A percentile compares a stretch with the other conserved stretches of the same genome.
Conservation (phyloP, 2,329 filamentous ascomycete genomes). For the Aureobasidium pullulans region DNA sequence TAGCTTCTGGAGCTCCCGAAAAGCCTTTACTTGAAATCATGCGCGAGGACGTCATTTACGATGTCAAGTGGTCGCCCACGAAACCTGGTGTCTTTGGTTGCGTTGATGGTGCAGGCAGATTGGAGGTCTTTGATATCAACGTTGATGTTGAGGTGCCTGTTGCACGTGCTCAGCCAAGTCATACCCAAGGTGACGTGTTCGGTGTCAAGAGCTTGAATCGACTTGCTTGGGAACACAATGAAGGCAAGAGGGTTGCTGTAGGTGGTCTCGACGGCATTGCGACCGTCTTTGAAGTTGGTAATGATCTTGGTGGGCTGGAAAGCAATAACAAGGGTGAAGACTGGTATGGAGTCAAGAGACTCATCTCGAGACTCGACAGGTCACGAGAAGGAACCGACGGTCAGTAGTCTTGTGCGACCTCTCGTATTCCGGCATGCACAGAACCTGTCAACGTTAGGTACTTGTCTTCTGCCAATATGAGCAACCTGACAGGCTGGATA, state of each 20-base stretch:
- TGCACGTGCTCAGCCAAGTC: constrained; percentile 53
- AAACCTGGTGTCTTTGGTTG: constrained; percentile 91
- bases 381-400: constrained; percentile 21
- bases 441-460: background rate
- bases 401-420: constrained; percentile 9
- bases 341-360: constrained; percentile 87
- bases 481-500: background rate
- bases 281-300: constrained; percentile 86
- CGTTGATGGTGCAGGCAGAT: constrained; percentile 83
- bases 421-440: background rate
- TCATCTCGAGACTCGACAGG: constrained; percentile 66
- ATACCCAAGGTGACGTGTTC: constrained; percentile 29
- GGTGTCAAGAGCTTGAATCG: constrained; percentile 77
- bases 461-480: background rate
- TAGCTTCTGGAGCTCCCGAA: constrained; percentile 42
- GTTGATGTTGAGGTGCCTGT: constrained; percentile 89
- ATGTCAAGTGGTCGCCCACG: constrained; percentile 88
- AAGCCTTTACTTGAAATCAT: constrained; percentile 80
- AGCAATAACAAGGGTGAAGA: constrained; percentile 69
- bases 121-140: constrained; percentile 94
- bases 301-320: constrained; percentile 77
- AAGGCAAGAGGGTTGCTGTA: constrained; percentile 79
- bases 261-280: constrained; percentile 87
- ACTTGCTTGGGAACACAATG: constrained; percentile 83
- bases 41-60: constrained; percentile 93